Evolutionary conservation across 2,329 filamentous ascomycete genomes (phyloP), one percentile per base, ranked within the genome.

Genomic region (Fusarium gaditjirri): DNA sequence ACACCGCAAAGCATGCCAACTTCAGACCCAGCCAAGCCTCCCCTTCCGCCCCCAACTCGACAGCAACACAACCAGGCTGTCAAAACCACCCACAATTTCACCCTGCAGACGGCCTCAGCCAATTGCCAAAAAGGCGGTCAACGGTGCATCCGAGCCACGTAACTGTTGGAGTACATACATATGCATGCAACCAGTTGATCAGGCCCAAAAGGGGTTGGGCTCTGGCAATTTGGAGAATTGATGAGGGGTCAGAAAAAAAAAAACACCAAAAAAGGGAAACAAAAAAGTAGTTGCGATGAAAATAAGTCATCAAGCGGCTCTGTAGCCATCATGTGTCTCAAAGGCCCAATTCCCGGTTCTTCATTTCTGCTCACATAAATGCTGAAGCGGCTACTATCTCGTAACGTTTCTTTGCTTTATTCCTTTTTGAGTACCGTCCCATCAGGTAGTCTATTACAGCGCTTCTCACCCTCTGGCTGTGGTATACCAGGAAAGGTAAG

Each of bases 111-210:
- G 21, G 12, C 5, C 8, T 5, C n/a, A 8, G 27, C 4, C 17
- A 7, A 10, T 14, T 8, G 21, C 6, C 2, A 23, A 57, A 68
- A 31, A 68, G 61, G 65, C 64, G 65, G 65, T 68, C 49, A 56
- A 50, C 21, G 7, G 16, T 23, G 47, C n/a, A 8, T 33, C 21
- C 16, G 29, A 42, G 41, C 39, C 61, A 44, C 36, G 50, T 60
- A 46, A 36, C 35, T 47, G 31, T 63, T 66, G 53, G 53, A n/a
- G 47, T 16, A 31, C 33, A 10, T 25, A 25, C 36, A 31, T 53
- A 66, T 66, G 64, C 61, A 67, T 21, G 61, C 29, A 44, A 8
- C 23, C 55, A 7, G 44, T 16, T 9, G 43, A 68, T 68, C 49
- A 14, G 10, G 4, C 56, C 65, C 17, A 52, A 68, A 68, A 8